Evolutionary conservation across 2,329 filamentous ascomycete species (phyloP).

Genomic region (Nigrospora sphaerica): DNA sequence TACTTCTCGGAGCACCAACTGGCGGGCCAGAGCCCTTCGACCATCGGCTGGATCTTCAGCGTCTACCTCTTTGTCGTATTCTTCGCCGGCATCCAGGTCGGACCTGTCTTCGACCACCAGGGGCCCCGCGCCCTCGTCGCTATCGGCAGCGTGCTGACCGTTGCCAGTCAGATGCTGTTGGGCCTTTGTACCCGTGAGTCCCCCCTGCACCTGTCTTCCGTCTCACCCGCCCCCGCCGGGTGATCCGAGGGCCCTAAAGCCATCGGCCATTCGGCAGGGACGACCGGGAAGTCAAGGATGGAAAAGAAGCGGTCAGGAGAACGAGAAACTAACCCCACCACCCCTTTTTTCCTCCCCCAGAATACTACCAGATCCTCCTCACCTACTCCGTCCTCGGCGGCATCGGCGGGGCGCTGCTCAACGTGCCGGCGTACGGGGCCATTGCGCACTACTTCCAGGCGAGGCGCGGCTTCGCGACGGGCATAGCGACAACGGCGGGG

Average conservation of each 20-base stretch:
- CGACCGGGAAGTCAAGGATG: no score
- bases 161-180: conserved; percentile 6
- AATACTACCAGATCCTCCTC: conserved; percentile 7
- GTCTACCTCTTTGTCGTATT: conserved; percentile 36
- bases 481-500: conserved; percentile 13
- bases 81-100: conserved; percentile 33
- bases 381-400: conserved; percentile 6
- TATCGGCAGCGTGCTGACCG: conserved; percentile 20
- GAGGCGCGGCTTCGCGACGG: conserved; percentile 17
- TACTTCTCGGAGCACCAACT: conserved; percentile 38
- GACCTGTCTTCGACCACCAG: conserved; percentile 40
- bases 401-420: conserved; percentile 6
- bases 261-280: no score
- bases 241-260: no score
- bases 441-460: conserved; percentile 21
- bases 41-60: conserved; percentile 43
- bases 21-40: conserved; percentile 28
- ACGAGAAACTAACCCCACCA: background rate
- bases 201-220: background rate
- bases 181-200: conserved; percentile 3
- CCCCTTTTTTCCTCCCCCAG: background rate
- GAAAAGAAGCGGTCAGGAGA: background rate
- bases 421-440: conserved; percentile 6
- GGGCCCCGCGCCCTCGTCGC: conserved; percentile 33
- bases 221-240: no score